phyloP scores from a whole-genome alignment of 2,329 filamentous ascomycete species.

The Pseudocercospora cruenta region DNA sequence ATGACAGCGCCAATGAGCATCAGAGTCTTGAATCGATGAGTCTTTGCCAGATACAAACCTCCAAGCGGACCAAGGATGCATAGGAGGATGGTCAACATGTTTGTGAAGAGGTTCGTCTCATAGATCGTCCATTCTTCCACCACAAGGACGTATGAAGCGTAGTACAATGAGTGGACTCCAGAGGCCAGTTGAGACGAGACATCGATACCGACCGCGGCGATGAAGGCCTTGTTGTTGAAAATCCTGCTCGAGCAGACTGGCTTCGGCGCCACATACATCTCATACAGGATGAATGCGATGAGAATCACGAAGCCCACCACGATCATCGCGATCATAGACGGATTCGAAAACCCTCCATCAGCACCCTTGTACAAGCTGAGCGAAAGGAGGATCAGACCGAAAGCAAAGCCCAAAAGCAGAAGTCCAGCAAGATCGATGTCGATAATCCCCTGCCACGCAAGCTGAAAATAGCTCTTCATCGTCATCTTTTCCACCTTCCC shows the following conservation, averaged over 20 bases:
- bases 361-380: conserved; percentile 28
- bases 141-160: conserved; percentile 43
- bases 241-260: conserved; percentile 31
- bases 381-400: conserved; percentile 30
- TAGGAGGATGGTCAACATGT: conserved; percentile 47
- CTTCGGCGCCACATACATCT: conserved; percentile 23
- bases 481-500: conserved; percentile 11
- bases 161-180: conserved; percentile 25
- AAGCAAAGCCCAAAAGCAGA: conserved; percentile 28
- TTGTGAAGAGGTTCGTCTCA: conserved; percentile 48
- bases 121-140: conserved; percentile 50
- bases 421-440: conserved; percentile 32
- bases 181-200: conserved; percentile 27
- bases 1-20: conserved; percentile 45
- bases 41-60: conserved; percentile 39
- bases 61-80: conserved; percentile 42
- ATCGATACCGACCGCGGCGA: conserved; percentile 24
- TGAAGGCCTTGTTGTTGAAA: conserved; percentile 29
- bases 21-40: conserved; percentile 49
- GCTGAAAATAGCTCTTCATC: conserved; percentile 2
- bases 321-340: conserved; percentile 20
- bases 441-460: conserved; percentile 31
- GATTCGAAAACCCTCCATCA: conserved; percentile 29
- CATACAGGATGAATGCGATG: conserved; percentile 10
- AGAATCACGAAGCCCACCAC: conserved; percentile 15